Conservation (phyloP, 2,329 filamentous ascomycete genomes). For the Claviceps sp. region DNA sequence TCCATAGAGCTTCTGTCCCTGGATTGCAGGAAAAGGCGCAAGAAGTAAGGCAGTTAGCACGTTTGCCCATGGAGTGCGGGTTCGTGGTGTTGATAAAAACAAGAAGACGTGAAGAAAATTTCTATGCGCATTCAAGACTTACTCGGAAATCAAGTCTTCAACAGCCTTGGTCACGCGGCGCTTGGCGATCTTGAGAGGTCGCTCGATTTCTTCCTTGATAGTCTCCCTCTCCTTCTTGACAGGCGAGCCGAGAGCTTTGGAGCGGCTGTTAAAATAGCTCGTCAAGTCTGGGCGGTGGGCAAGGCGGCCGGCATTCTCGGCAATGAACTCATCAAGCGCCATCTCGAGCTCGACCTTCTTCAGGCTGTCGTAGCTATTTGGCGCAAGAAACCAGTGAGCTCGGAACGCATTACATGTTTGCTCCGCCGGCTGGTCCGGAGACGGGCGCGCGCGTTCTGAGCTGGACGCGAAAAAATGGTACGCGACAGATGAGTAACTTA, state of each 20-base stretch:
- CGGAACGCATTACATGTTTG: too few species aligned
- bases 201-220: constrained; percentile 23
- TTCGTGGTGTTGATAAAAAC: not conserved
- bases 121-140: constrained; percentile 14
- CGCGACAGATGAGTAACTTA: constrained; percentile 32
- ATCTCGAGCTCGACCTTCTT: constrained; percentile 72
- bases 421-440: too few species aligned
- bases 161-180: constrained; percentile 31
- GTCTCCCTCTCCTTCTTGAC: constrained; percentile 41
- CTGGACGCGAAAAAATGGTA: not conserved
- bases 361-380: constrained; percentile 48
- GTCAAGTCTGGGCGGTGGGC: constrained; percentile 48
- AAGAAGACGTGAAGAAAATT: too few species aligned
- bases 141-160: constrained; percentile 34
- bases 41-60: not conserved
- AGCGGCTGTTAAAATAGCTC: constrained; percentile 63
- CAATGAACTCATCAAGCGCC: constrained; percentile 60
- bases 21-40: too few species aligned
- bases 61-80: not conserved
- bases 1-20: not conserved
- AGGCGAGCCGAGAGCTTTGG: constrained; percentile 44
- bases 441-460: too few species aligned
- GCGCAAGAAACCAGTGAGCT: not conserved
- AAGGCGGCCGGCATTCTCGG: constrained; percentile 53
- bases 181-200: constrained; percentile 30